Percentiles rank a stretch among this genome's conserved stretches.
phyloP scores from a whole-genome alignment of 2,329 filamentous ascomycete species.

The Neonectria faginata region DNA sequence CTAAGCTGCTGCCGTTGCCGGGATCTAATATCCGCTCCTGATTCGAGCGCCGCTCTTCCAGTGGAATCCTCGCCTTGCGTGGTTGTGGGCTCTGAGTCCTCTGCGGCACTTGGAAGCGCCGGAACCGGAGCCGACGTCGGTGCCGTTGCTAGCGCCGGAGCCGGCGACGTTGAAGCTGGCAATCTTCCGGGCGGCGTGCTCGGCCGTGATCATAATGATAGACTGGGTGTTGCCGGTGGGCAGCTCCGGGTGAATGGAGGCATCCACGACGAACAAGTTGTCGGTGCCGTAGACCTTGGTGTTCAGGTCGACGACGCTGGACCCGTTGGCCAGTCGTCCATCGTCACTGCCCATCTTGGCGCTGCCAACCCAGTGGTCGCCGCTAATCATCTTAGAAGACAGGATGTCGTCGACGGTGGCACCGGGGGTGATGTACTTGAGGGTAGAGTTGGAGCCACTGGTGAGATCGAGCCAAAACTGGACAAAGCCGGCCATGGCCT shows the following conservation, averaged over 20 bases:
- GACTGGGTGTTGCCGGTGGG: slow-evolving; percentile 46
- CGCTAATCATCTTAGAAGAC: slow-evolving; percentile 42
- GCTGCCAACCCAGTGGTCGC: slow-evolving; percentile 46
- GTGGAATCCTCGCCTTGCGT: slow-evolving; percentile 27
- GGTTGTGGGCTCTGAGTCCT: background rate
- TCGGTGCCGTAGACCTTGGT: slow-evolving; percentile 70
- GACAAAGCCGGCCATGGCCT: slow-evolving; percentile 41
- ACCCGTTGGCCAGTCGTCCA: slow-evolving; percentile 58
- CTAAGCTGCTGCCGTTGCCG: background rate
- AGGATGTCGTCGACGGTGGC: slow-evolving; percentile 38
- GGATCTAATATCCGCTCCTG: background rate
- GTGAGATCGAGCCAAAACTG: slow-evolving; percentile 44
- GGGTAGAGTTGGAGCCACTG: slow-evolving; percentile 38
- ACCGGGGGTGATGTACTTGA: slow-evolving; percentile 37
- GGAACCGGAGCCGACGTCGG: slow-evolving; percentile 11
- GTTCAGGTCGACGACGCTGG: slow-evolving; percentile 66
- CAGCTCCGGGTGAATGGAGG: slow-evolving; percentile 68
- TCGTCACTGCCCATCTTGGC: slow-evolving; percentile 61
- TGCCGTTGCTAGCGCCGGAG: slow-evolving; percentile 6
- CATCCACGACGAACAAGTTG: slow-evolving; percentile 72
- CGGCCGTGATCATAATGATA: slow-evolving; percentile 45
- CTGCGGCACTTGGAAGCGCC: background rate
- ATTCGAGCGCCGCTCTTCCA: slow-evolving; percentile 20
- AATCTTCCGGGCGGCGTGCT: slow-evolving; percentile 46
- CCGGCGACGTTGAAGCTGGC: slow-evolving; percentile 21